phyloP scores from a whole-genome alignment of 1,284 basidiomycete genomes.

The Ganoderma lucidum region DNA sequence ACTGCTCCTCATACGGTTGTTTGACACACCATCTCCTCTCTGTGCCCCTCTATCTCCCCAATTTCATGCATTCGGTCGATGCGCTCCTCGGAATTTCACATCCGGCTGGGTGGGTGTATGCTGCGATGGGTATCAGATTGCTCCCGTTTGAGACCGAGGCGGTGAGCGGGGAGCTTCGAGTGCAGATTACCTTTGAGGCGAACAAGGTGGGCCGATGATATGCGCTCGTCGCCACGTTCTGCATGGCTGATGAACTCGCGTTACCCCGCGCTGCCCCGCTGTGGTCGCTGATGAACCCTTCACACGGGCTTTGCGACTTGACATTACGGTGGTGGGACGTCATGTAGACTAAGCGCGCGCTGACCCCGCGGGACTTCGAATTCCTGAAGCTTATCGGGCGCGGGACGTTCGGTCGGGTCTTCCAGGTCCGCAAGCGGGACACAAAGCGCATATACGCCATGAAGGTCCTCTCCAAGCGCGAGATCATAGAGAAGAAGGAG shows the following conservation, averaged over 20 bases:
- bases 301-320: conserved; percentile 3
- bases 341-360: conserved; percentile 77
- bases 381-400: conserved; percentile 99
- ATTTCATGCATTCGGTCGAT: not conserved
- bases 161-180: conserved; percentile 92
- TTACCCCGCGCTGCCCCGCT: conserved; percentile 18
- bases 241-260: conserved; percentile 26
- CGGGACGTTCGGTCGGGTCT: conserved; percentile 99
- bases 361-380: conserved; percentile 95
- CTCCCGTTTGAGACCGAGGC: conserved; percentile 80
- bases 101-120: not conserved
- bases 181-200: conserved; percentile 95
- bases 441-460: conserved; percentile 99
- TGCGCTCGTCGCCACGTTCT: conserved; percentile 19
- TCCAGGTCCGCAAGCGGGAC: conserved; percentile 98
- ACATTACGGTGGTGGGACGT: not conserved
- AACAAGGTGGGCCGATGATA: conserved; percentile 71
- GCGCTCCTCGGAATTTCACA: not conserved
- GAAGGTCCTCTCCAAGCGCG: conserved; percentile 99
- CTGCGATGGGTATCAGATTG: conserved; percentile 57
- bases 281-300: conserved; percentile 15
- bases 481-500: conserved; percentile 99
- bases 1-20: not conserved
- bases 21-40: not conserved
- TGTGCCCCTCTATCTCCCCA: not conserved